Percentiles rank a stretch among this genome's conserved stretches.
These are phyloP conservation scores for Backusella sp. DNA, from an alignment of 192 early-diverging fungal species.

Conservation along the genomic window DNA sequence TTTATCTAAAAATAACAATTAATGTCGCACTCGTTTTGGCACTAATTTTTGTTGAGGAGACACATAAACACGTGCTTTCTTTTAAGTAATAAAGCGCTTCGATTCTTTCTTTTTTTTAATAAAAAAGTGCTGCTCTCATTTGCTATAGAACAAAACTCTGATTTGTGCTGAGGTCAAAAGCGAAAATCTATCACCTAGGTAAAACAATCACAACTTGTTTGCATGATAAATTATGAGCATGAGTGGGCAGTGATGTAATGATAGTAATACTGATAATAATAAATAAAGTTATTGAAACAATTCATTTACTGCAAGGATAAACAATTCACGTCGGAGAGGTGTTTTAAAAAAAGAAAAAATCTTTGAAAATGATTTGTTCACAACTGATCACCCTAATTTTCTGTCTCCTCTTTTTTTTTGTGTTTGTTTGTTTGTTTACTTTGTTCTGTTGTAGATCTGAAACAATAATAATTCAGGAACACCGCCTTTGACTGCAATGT, in stretches of 20 bases:
- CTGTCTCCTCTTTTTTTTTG: conserved; percentile 1
- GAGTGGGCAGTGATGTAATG: neutral
- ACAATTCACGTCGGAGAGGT: neutral
- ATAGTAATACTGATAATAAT: neutral
- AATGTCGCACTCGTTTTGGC: neutral
- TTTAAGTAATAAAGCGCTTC: neutral
- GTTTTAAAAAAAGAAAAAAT: neutral
- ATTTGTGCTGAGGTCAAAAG: conserved; percentile 2
- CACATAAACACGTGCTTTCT: conserved; percentile 3
- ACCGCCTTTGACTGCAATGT: neutral
- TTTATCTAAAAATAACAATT: conserved; percentile 1
- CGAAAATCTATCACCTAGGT: neutral
- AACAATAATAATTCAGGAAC: neutral
- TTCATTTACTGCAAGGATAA: neutral
- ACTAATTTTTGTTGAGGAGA: conserved; percentile 1
- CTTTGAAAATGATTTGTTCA: neutral
- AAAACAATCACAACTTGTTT: neutral
- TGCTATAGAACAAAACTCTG: neutral
- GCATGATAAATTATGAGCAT: neutral
- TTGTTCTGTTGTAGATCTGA: neutral
- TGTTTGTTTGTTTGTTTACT: neutral
- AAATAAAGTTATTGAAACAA: neutral
- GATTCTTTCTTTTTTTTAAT: neutral
- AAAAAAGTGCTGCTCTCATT: neutral
- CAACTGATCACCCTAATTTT: neutral